Base-by-base conservation (phyloP, 2,329 filamentous ascomycete genomes). In the Penicillium sp. region DNA sequence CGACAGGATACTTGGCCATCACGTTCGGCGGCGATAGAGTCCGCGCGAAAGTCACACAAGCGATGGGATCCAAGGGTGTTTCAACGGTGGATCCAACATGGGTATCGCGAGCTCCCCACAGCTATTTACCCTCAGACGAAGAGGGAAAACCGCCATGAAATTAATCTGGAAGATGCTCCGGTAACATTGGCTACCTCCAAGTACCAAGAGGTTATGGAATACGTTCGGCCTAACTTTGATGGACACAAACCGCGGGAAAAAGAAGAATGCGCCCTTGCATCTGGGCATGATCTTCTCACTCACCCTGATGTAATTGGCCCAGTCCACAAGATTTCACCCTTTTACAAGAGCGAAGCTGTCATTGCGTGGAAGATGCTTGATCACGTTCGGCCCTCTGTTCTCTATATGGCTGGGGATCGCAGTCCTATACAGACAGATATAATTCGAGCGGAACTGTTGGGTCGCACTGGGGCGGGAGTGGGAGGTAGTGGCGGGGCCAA, bases 401-500 rank as follows among this genome's bases (percentile, higher is more conserved):
- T 68, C 0, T 67, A 60, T 48, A 31, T 67, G 1, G 65, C 57
- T 46, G 62, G 61, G 1, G 57, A 32, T 0, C 38, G 38, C 6
- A 65, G 59, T 22, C 56, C 39, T 10, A 47, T 63, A 1, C 55
- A 57, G 18, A 21, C 34, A 3, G 45, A 43, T 4, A 50, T 43
- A 2, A 34, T 42, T 10, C 58, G 60, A 18, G 55, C 58, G 2
- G 18, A 46, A 2, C 62, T 63, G 22, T 11, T 67, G 21, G 31
- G 43, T n/a, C 38, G 22, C 5, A 66, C 65, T 2, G 66, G 66
- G 1, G 52, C 54, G 0, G 62, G 61, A 0, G 34, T 56, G 2
- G 66, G 65, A 10, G 66, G 66, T 2, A 68, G 55, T 46, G 65
- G 66, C 7, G 65, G 65, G 2, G 52, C 52, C 4, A 32, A 38